phyloP scores from a whole-genome alignment of 345 rosid species.

The Lepidium didymum region DNA sequence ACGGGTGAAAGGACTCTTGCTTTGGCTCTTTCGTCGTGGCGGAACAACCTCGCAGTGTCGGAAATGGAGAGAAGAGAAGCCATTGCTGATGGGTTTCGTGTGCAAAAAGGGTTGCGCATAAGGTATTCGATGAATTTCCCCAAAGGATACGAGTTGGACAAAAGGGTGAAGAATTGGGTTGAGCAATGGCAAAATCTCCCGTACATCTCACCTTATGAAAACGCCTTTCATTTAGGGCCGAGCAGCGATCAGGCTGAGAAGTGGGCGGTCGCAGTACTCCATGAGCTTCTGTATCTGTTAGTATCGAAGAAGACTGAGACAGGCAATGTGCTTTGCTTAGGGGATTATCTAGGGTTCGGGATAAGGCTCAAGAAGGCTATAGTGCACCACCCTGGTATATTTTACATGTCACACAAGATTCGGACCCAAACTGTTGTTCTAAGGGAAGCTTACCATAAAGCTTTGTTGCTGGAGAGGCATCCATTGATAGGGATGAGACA shows the following conservation, averaged over 20 bases:
- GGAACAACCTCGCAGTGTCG: conserved; percentile 45
- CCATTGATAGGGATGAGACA: conserved; percentile 79
- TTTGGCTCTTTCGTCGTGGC: conserved; percentile 47
- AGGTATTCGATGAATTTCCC: conserved; percentile 69
- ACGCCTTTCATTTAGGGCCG: conserved; percentile 54
- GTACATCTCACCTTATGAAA: conserved; percentile 66
- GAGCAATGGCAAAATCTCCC: conserved; percentile 76
- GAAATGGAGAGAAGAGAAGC: conserved; percentile 59
- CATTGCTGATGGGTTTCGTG: not conserved
- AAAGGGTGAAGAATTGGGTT: conserved; percentile 61
- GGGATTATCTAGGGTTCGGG: conserved; percentile 62
- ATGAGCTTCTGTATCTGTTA: conserved; percentile 58
- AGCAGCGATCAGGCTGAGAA: conserved; percentile 68
- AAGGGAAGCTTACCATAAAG: conserved; percentile 68
- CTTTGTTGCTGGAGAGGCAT: conserved; percentile 57
- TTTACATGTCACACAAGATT: conserved; percentile 72
- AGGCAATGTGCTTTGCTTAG: conserved; percentile 51
- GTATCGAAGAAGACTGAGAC: conserved; percentile 75
- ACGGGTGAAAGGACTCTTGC: conserved; percentile 32
- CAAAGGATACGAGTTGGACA: conserved; percentile 57
- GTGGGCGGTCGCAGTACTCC: conserved; percentile 72
- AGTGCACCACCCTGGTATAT: conserved; percentile 77
- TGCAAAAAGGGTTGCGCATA: conserved; percentile 38
- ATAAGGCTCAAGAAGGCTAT: conserved; percentile 53
- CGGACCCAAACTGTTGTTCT: conserved; percentile 78